Base-by-base conservation (phyloP, 2,329 filamentous ascomycete species). In the Chaetothyriales sp. region DNA sequence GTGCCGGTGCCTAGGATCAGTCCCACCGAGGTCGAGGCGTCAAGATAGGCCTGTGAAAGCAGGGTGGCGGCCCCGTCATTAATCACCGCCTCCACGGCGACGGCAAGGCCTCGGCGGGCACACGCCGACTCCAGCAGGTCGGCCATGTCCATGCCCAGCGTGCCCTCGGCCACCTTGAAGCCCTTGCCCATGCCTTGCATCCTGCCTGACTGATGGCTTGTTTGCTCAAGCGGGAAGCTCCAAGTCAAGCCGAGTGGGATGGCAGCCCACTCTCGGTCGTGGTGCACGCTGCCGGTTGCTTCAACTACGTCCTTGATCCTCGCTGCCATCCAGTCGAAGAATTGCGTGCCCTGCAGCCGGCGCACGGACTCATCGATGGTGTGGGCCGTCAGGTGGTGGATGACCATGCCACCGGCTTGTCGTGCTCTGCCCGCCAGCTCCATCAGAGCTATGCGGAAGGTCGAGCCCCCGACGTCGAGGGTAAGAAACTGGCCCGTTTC, bases 151-250 rank as follows among this genome's bases (percentile, higher is more conserved):
- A 77, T 70, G 28, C 78, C 78, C 43, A 78, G 68, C 2, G 78
- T 73, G 22, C 75, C 77, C 55, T 79, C 71, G 15, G 77, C 79
- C 46, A 78, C 80, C 50, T 70, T 68, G 61, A 83, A 83, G 0
- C 80, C 80, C 63, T 83, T 83, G 54, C 80, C 80, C 80, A 83
- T 83, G 15, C 72, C 71, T 49, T 80, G 70, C 18, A 83, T 66
- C 45, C 72, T 73, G 5, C 78, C 80, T 46, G 71, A 76, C 50
- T 74, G 71, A 51, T 73, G 71, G 10, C 78, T 82, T 4, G 78
- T 83, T 66, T 82, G 78, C 65, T 82, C 76, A 51, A 83, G 73
- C 0, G 80, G 80, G 63, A 83, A 83, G 2, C 80, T 82, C 80
- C 80, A 83, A 2, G 80, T 77, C 56, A 83, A 60, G 2, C 80